Evolutionary conservation across 371 early-diverging fungal genomes (phyloP), one percentile per base, ranked within the genome.

Genomic region (Zychaea mexicana): DNA sequence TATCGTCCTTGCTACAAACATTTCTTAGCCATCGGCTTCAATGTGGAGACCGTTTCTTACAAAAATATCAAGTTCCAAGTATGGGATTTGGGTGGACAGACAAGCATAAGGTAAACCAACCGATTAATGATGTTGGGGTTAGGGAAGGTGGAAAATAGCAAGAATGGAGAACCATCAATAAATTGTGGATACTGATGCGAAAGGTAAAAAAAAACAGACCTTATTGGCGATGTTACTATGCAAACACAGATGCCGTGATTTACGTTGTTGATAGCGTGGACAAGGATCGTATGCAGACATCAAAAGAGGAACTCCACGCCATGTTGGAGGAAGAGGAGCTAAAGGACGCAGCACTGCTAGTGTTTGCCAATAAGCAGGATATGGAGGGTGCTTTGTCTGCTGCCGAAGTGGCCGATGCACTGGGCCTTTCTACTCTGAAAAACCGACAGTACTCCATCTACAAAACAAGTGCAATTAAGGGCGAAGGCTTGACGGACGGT

Each of bases 51-150:
- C 33, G 96, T 98, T 57, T 92, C 93, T 66, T 97, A 96, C 85
- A 97, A 96, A 78, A 97, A 96, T 86, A 94, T 97, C 78, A 92
- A 88, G 71, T 97, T 97, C 78, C 95, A 94, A 71, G 95, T 97
- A 65, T 97, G 96, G 97, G 98, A 98, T 85, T 90, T 98, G 65
- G 98, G 98, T 60, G 98, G 97, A 69, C 96, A 96, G 82, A 95
- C 95, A 72, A 95, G 94, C 81, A 98, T 98, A 71, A 89, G 98
- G 82, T 81, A 66, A 31, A 24, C 10, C 9, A 21, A 33, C 13
- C 2, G 26, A 10, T 12, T 10, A 26, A 24, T 1, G 5, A 13
- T 52, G 9, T 61, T 21, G 38, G 19, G 54, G 54, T 52, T 2
- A 54, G 55, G 5, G 36, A 36, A 26, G 7, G 26, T 47, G 54